Base-by-base conservation (phyloP, 163 green algal genomes). In the Scenedesmus sp. region DNA sequence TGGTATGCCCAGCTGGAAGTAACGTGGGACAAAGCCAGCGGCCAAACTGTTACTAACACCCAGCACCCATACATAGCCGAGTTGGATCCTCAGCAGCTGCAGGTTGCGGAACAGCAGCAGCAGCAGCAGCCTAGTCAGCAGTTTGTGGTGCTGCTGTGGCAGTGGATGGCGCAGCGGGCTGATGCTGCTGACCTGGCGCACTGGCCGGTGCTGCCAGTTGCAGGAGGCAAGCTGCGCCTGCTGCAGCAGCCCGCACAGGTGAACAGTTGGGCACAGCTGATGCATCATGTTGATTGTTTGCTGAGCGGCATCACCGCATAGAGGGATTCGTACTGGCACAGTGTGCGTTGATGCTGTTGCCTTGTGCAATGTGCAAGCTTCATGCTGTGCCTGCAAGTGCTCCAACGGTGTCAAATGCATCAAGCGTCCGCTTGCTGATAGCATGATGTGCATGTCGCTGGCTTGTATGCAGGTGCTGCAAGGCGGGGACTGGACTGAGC, bases 201-300 rank as follows among this genome's bases (percentile, higher is more conserved):
- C 23, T 97, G 95, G 96, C 96, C 96, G 34, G 84, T 98, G 56
- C 77, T 98, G 79, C 96, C 96, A 3, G 87, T 95, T 12, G 60
- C 91, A n/a, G 93, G 92, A 9, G 92, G 93, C 60, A 62, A 66
- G 46, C 90, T 97, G 92, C 64, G 88, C 0, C 26, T 81, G 55
- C 81, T 93, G 79, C 82, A 91, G 62, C 59, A 81, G 54, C 91
- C 81, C 9, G 90, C 87, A 13, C 83, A 93, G 73, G 92, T 94
- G 60, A 8, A 76, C 18, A 34, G 66, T 26, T 20, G 20, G 16
- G 62, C 8, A 70, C 62, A 70, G 10, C 2, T 12, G 9, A 64
- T 64, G 59, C 12, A 77, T 77, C 12, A 77, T 20, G 4, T 77
- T 26, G 67, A n/a, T 77, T 20, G 18, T 77, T 77, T 77, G 67